phyloP scores from a whole-genome alignment of 148 eudicot species.

The Vaccinium vitisidaea region DNA sequence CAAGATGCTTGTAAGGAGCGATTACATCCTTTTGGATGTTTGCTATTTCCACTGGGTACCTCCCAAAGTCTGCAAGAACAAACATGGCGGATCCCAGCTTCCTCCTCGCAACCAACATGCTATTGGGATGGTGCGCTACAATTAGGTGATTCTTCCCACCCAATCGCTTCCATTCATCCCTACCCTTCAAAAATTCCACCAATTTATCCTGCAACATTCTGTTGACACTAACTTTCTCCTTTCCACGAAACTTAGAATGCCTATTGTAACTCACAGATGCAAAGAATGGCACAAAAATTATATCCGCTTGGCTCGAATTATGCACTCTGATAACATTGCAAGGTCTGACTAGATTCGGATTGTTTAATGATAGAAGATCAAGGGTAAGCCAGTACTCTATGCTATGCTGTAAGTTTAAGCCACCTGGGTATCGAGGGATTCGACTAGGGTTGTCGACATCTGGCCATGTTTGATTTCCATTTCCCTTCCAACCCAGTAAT shows the following conservation, averaged over 20 bases:
- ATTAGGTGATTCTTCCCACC: conserved; percentile 79
- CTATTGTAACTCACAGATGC: conserved; percentile 88
- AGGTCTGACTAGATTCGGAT: conserved; percentile 45
- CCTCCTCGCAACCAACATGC: conserved; percentile 64
- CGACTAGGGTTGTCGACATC: conserved; percentile 33
- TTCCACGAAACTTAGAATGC: conserved; percentile 56
- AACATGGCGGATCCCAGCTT: conserved; percentile 70
- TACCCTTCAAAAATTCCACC: conserved; percentile 55
- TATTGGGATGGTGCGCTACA: conserved; percentile 92
- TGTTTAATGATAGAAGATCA: conserved; percentile 78
- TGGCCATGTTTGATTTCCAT: conserved; percentile 63
- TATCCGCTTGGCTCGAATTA: conserved; percentile 70
- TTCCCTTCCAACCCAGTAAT: conserved; percentile 71
- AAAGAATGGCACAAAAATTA: conserved; percentile 86
- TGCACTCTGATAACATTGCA: conserved; percentile 75
- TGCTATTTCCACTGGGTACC: conserved; percentile 64
- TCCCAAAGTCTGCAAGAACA: conserved; percentile 91
- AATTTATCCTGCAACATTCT: conserved; percentile 62
- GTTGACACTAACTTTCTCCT: conserved; percentile 50
- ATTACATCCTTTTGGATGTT: conserved; percentile 85
- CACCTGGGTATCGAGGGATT: conserved; percentile 87
- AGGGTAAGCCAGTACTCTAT: conserved; percentile 95
- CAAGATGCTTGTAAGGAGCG: conserved; percentile 93
- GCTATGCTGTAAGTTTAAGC: conserved; percentile 91
- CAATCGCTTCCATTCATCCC: conserved; percentile 67